Evolutionary conservation across 495 filamentous ascomycete species (phyloP).

Genomic region (Friedmanniomyces simplex): DNA sequence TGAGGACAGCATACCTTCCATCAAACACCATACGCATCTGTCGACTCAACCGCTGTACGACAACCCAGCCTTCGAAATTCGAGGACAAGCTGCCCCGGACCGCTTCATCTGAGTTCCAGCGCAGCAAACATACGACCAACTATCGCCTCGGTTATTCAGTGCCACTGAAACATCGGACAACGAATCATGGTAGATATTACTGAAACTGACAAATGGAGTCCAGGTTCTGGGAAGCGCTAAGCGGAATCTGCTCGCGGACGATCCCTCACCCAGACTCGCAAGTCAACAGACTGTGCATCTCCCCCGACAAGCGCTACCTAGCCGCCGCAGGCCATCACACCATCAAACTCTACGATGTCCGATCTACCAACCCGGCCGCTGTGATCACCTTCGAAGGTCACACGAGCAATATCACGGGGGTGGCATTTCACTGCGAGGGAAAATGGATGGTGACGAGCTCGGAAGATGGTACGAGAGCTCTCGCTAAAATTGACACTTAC

Average conservation of each 20-base stretch:
- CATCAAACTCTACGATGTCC: constrained; percentile 96
- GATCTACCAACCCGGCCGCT: constrained; percentile 86
- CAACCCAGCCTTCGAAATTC: background rate
- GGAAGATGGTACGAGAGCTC: constrained; percentile 55
- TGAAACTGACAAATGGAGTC: no score
- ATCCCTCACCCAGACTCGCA: constrained; percentile 97
- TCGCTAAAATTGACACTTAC: no score
- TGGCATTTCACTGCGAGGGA: constrained; percentile 95
- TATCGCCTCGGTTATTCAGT: no score
- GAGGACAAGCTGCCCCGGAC: no score
- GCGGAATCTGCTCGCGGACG: constrained; percentile 92
- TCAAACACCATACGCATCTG: no score
- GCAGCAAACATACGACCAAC: no score
- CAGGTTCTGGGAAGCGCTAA: constrained; percentile 97
- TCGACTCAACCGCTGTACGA: no score
- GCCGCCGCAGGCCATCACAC: constrained; percentile 90
- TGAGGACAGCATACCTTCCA: no score
- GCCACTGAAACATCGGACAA: no score
- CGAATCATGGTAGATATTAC: no score
- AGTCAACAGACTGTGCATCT: constrained; percentile 96
- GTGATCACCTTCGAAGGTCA: constrained; percentile 91
- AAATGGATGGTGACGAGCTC: constrained; percentile 99
- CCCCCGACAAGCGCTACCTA: constrained; percentile 91
- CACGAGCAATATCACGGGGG: constrained; percentile 86
- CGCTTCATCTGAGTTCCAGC: no score